Evolutionary conservation across 305 asterid genomes (phyloP), one percentile per base, ranked within the genome.

Genomic region (Plantago rigida): DNA sequence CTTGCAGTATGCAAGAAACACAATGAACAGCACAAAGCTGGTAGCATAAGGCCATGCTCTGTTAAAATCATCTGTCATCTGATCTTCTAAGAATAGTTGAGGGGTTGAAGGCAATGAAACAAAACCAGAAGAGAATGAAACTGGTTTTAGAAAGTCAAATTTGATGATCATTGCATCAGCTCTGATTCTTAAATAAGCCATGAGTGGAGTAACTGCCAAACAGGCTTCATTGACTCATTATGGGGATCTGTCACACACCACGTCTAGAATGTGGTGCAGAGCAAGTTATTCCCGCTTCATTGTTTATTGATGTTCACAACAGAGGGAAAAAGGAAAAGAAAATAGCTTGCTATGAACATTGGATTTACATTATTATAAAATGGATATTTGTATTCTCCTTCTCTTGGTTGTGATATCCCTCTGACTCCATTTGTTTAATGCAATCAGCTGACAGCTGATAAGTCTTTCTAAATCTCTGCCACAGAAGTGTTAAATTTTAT

Each of bases 181-280:
- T 58, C 22, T 52, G 52, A 61, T 48, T 64, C 52, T n/a, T 51
- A 15, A 60, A 22, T 13, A 54, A 11, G 14, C 36, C 49, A 65
- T 68, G 69, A 61, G 69, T 69, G 39, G 70, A 63, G 78, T 76
- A 62, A 79, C 64, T 66, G 80, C 62, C 58, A 66, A 79, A 78
- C 56, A 69, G 71, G 75, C 64, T 70, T 53, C 57, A 78, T 82
- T 82, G 86, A 84, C 87, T 70, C 73, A 28, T 61, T 47, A 22
- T 36, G 41, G 68, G 71, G 62, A 69, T 77, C 77, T 70, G 79
- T 69, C 72, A 69, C 70, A 73, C 39, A 31, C 84, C 86, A 83
- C 79, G 87, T 79, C 90, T 79, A 74, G 70, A 79, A 83, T 70
- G 70, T 70, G 75, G 69, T 69, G 71, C 64, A 59, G 65, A 67